Evolutionary conservation across 441 rosid species (phyloP), one percentile per base, ranked within the genome.

Genomic region (Croton setiger): DNA sequence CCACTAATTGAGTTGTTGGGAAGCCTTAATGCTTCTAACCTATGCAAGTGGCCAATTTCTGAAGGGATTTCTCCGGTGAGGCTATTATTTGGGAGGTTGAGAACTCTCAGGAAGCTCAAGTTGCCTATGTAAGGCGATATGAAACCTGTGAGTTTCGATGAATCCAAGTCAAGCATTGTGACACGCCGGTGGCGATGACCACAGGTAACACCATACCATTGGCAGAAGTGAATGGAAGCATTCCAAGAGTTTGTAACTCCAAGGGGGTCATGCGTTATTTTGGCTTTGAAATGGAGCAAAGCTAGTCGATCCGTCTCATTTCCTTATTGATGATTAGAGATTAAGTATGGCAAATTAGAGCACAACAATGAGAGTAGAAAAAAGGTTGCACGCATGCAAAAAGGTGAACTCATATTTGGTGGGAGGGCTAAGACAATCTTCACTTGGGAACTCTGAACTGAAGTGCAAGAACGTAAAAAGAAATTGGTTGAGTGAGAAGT

Each of bases 191-290:
- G 85, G 20, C 69, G 45, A 8, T 8, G 36, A 54, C 74, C 23
- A 39, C 83, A 82, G 13, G 20, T 55, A n/a, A 75, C 73, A 10
- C 83, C 85, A 11, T 45, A 37, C 85, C 83, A 79, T 7, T 55
- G 27, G 39, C 81, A 82, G 57, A 74, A 68, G 37, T 63, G 60
- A 39, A 62, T 3, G 3, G 69, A 68, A 62, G 59, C 64, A 33
- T 81, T 76, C 85, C 85, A 82, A 4, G 75, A 20, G 17, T 31
- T 15, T 15, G 76, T 61, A 4, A 59, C 14, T 5, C 68, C 64
- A 3, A 39, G 13, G 10, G 75, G 76, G 52, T 54, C 78, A 2
- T 7, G 17, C 10, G 68, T 17, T 9, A 75, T 54, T 48, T 66
- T 27, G 8, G 45, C 54, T 14, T 73, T 78, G 51, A 72, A 47